phyloP scores from a whole-genome alignment of 345 rosid genomes.

The Cardamine chenopodiifolia region DNA sequence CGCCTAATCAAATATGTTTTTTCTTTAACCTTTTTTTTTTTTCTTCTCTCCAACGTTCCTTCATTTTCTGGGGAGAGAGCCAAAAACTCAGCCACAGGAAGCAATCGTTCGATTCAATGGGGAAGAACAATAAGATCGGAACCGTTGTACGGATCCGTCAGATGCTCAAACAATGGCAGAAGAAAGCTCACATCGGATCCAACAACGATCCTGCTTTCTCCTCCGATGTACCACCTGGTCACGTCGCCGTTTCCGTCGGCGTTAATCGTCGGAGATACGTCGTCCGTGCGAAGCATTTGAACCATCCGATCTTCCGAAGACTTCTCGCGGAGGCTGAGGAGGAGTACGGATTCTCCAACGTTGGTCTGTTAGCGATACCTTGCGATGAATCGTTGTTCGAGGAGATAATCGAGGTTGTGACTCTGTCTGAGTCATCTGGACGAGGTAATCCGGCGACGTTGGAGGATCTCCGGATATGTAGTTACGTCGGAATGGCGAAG shows the following conservation, averaged over 20 bases:
- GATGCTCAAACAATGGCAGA: slow-evolving; percentile 79
- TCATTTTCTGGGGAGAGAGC: slow-evolving; percentile 27
- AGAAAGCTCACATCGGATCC: slow-evolving; percentile 54
- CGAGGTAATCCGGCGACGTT: slow-evolving; percentile 39
- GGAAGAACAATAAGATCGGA: slow-evolving; percentile 61
- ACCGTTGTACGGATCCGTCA: slow-evolving; percentile 78
- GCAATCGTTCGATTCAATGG: slow-evolving; percentile 29
- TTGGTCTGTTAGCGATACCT: slow-evolving; percentile 75
- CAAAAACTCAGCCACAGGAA: slow-evolving; percentile 11
- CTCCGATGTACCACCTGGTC: slow-evolving; percentile 77
- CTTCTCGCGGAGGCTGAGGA: slow-evolving; percentile 81
- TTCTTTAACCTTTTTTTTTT: slow-evolving; percentile 22
- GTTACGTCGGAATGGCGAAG: slow-evolving; percentile 50
- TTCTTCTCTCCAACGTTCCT: slow-evolving; percentile 17
- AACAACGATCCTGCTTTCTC: slow-evolving; percentile 20
- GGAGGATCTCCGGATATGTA: slow-evolving; percentile 61
- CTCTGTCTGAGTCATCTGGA: slow-evolving; percentile 42
- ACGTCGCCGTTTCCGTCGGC: slow-evolving; percentile 83
- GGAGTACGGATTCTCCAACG: slow-evolving; percentile 74
- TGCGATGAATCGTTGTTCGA: slow-evolving; percentile 87
- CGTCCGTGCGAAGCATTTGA: slow-evolving; percentile 74
- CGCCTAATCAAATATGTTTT: slow-evolving; percentile 27
- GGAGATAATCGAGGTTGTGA: slow-evolving; percentile 56
- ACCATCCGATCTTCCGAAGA: slow-evolving; percentile 73
- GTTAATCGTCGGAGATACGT: slow-evolving; percentile 56